Conservation (phyloP, 208 protist genomes). For the Endotrypanum monterogeii region DNA sequence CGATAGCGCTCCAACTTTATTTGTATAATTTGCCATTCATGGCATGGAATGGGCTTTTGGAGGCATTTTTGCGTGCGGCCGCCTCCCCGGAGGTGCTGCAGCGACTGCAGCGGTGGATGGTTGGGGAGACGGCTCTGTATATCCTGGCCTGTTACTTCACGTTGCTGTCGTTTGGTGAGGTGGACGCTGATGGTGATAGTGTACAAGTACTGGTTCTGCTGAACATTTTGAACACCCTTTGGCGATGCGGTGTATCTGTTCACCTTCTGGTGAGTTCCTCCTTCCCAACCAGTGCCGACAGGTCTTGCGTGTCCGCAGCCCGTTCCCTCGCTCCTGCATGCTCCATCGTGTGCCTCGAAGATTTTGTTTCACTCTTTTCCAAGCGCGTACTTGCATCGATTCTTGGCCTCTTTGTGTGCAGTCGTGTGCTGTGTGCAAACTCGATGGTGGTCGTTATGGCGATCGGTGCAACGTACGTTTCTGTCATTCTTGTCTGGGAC, state of each 20-base stretch:
- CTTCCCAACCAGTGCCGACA: not conserved
- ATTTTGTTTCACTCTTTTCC: constrained; percentile 17
- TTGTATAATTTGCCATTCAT: constrained; percentile 76
- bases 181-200: constrained; percentile 19
- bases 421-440: constrained; percentile 11
- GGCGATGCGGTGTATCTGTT: constrained; percentile 39
- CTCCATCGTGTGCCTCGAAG: not conserved
- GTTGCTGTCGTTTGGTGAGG: constrained; percentile 12
- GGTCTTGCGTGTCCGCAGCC: not conserved
- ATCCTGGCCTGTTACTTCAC: constrained; percentile 54
- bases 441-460: constrained; percentile 11
- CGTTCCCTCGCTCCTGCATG: not conserved
- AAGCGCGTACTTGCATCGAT: constrained; percentile 5
- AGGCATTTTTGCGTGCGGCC: constrained; percentile 79
- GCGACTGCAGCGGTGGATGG: constrained; percentile 52
- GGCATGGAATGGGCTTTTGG: constrained; percentile 85
- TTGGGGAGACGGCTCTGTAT: constrained; percentile 58
- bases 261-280: constrained; percentile 37
- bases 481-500: constrained; percentile 32
- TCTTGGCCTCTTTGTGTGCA: constrained; percentile 26
- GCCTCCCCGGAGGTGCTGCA: constrained; percentile 42
- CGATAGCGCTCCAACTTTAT: constrained; percentile 79
- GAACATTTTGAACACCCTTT: constrained; percentile 49
- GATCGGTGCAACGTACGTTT: constrained; percentile 25
- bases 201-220: constrained; percentile 44